A percentile compares a stretch with the other conserved stretches of the same genome.
Conservation (phyloP, 2,329 filamentous ascomycete genomes). For the Tolypocladium guangdongense region DNA sequence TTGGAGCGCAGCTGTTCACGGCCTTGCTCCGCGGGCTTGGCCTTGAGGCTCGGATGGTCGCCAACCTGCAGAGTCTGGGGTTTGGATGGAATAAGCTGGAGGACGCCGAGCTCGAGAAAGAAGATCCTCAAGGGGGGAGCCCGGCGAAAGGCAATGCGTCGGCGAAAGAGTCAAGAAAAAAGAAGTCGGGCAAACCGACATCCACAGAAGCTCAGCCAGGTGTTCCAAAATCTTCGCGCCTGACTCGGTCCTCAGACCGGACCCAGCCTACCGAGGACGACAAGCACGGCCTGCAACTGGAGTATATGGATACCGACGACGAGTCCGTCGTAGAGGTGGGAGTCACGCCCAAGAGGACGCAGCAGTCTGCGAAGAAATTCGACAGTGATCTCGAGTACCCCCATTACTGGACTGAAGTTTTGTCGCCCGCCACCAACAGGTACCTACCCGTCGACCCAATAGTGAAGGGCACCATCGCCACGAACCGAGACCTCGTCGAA, state of each 20-base stretch:
- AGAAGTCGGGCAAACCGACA: neutral
- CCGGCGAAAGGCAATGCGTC: conserved; percentile 4
- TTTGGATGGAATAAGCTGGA: conserved; percentile 88
- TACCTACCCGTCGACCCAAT: conserved; percentile 71
- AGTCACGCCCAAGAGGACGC: conserved; percentile 26
- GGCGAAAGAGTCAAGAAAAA: conserved; percentile 7
- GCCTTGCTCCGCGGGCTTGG: conserved; percentile 71
- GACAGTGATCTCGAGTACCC: conserved; percentile 74
- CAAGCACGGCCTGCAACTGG: conserved; percentile 34
- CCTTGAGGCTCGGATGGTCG: conserved; percentile 72
- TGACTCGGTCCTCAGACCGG: conserved; percentile 4
- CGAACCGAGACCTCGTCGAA: conserved; percentile 59
- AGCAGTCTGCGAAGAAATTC: conserved; percentile 36
- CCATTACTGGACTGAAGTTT: conserved; percentile 85
- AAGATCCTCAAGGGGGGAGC: conserved; percentile 2
- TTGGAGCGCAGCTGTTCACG: conserved; percentile 83
- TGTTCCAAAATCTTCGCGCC: conserved; percentile 4
- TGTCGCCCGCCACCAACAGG: conserved; percentile 70
- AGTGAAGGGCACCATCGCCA: conserved; percentile 57
- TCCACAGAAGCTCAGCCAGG: conserved; percentile 8
- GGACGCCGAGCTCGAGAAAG: conserved; percentile 51
- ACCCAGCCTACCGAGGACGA: conserved; percentile 24
- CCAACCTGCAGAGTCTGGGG: conserved; percentile 74
- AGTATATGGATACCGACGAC: conserved; percentile 41
- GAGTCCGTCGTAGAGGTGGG: conserved; percentile 48